Percentiles rank a stretch among this genome's conserved stretches.
Evolutionary conservation across 768 basidiomycete species (phyloP).

Genomic region (Leccinum longicurvipes): DNA sequence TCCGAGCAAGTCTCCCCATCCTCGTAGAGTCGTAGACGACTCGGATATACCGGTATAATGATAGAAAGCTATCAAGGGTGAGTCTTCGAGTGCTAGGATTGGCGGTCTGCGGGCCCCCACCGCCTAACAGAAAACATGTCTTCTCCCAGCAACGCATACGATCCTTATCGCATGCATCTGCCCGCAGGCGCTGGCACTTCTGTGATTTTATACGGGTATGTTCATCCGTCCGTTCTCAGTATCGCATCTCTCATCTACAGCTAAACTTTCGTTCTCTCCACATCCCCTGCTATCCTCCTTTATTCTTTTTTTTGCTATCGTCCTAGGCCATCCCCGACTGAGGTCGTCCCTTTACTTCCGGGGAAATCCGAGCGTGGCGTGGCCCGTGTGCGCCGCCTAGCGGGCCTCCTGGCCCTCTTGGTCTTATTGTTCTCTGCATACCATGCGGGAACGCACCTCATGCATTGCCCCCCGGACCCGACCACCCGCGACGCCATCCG

Average conservation of each 20-base stretch:
- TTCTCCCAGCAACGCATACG: not conserved
- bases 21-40: too few species aligned
- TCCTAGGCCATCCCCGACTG: not conserved
- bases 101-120: too few species aligned
- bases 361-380: too few species aligned
- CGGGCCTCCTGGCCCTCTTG: not conserved
- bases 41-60: too few species aligned
- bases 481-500: conserved; percentile 4
- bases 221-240: not conserved
- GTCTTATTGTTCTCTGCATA: not conserved
- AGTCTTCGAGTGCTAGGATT: too few species aligned
- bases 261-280: too few species aligned
- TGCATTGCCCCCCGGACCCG: conserved; percentile 5
- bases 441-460: not conserved
- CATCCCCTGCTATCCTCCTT: too few species aligned
- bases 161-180: not conserved
- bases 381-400: not conserved
- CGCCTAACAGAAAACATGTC: too few species aligned
- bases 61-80: too few species aligned
- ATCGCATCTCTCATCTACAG: not conserved
- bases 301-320: not conserved
- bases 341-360: not conserved
- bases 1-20: too few species aligned
- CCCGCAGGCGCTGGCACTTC: too few species aligned
- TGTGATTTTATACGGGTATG: not conserved